Evolutionary conservation across 805 yeast species (phyloP).

Genomic region (Starmerella riodocensis): DNA sequence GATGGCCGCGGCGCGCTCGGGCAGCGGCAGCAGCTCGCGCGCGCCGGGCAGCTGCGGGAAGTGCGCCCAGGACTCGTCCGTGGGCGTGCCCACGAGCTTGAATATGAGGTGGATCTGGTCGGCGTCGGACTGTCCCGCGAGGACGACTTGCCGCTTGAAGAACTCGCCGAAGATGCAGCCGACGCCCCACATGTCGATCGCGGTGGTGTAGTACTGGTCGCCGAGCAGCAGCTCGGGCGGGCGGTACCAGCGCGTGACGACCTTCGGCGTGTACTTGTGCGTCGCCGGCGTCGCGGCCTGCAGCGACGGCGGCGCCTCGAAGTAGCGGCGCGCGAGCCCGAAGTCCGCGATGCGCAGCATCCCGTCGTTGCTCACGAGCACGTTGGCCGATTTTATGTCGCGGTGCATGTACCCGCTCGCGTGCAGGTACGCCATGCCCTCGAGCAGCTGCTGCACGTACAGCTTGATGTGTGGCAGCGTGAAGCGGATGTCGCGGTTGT

Average conservation of each 20-base stretch:
- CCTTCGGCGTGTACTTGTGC: conserved; percentile 45
- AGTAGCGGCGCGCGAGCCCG: conserved; percentile 73
- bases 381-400: conserved; percentile 94
- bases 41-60: conserved; percentile 42
- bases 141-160: conserved; percentile 65
- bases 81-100: conserved; percentile 69
- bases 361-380: conserved; percentile 65
- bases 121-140: conserved; percentile 72
- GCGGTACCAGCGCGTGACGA: conserved; percentile 94
- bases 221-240: conserved; percentile 90
- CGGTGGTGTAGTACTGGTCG: conserved; percentile 75
- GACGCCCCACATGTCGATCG: conserved; percentile 95
- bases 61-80: conserved; percentile 45
- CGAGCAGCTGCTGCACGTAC: conserved; percentile 60
- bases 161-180: conserved; percentile 94
- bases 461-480: conserved; percentile 64
- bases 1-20: conserved; percentile 28
- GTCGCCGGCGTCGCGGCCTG: conserved; percentile 34
- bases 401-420: conserved; percentile 52
- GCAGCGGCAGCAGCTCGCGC: conserved; percentile 17
- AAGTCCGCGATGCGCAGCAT: conserved; percentile 84
- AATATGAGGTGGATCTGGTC: conserved; percentile 81
- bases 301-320: conserved; percentile 45
- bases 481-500: conserved; percentile 56
- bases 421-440: conserved; percentile 76